phyloP scores from a whole-genome alignment of 2,329 filamentous ascomycete species.

The Madurella fahalii region DNA sequence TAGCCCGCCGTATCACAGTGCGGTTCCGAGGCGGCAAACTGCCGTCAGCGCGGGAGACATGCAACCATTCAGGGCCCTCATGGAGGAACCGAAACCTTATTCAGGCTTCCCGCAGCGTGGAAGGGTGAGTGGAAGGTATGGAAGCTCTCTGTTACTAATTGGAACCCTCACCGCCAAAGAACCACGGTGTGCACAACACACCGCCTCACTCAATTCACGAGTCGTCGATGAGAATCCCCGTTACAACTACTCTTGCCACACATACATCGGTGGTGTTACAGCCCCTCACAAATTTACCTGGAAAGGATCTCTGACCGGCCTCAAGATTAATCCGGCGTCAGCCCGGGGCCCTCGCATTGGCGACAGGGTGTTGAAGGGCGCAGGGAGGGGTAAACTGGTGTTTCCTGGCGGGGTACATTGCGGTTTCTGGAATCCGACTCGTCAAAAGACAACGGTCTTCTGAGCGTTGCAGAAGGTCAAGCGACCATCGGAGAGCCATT shows the following conservation, averaged over 20 bases:
- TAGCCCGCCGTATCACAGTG: neutral
- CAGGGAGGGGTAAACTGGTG: neutral
- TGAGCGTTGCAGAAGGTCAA: slow-evolving; percentile 9
- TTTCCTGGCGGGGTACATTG: neutral
- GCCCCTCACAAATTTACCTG: neutral
- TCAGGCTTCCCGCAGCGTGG: neutral
- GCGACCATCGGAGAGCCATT: neutral
- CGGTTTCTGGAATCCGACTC: neutral
- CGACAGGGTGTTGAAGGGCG: neutral
- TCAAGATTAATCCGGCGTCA: neutral
- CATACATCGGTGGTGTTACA: neutral
- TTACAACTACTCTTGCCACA: neutral
- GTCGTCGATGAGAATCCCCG: neutral
- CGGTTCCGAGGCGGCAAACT: neutral
- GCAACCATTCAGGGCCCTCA: neutral
- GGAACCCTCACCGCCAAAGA: neutral
- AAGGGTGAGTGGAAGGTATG: neutral
- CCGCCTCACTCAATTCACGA: neutral
- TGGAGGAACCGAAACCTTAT: neutral
- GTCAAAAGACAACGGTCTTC: slow-evolving; percentile 5
- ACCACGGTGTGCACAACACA: neutral
- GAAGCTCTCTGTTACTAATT: slow-evolving; percentile 1
- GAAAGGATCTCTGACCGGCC: neutral
- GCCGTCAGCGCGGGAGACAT: neutral
- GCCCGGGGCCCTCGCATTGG: neutral